Conservation (phyloP, 495 filamentous ascomycete species). For the Neurospora sp. region DNA sequence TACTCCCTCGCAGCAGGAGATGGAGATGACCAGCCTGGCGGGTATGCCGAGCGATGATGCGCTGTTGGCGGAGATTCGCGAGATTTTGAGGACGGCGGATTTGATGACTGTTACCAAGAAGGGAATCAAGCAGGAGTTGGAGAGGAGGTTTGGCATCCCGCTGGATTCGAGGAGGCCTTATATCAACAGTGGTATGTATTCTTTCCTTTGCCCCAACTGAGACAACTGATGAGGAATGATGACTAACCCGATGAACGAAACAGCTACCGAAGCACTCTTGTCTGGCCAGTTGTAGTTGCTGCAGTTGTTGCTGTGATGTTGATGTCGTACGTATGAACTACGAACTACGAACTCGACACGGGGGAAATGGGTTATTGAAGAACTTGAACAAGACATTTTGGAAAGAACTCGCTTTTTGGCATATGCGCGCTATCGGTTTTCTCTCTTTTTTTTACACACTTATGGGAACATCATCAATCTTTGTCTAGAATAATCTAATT, state of each 20-base stretch:
- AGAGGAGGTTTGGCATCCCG: constrained; percentile 72
- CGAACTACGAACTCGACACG: neutral
- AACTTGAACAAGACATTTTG: neutral
- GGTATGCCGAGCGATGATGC: constrained; percentile 79
- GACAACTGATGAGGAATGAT: neutral
- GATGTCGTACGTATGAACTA: neutral
- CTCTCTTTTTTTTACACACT: neutral
- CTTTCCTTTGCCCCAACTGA: neutral
- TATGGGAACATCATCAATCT: neutral
- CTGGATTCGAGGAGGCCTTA: constrained; percentile 78
- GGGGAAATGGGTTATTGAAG: neutral
- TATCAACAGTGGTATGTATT: constrained; percentile 80
- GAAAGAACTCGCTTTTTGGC: neutral
- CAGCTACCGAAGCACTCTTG: constrained; percentile 40
- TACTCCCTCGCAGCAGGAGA: constrained; percentile 39
- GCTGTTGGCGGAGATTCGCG: constrained; percentile 84
- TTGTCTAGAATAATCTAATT: neutral
- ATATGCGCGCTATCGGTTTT: neutral
- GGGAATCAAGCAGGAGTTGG: constrained; percentile 87
- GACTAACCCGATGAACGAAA: constrained; percentile 2
- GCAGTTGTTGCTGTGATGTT: neutral
- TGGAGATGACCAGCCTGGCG: constrained; percentile 58
- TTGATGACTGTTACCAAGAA: constrained; percentile 99
- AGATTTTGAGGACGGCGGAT: constrained; percentile 83
- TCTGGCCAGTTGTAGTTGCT: constrained; percentile 32